Evolutionary conservation across 2,329 filamentous ascomycete genomes (phyloP).

Genomic region (Colletotrichum graminicola): DNA sequence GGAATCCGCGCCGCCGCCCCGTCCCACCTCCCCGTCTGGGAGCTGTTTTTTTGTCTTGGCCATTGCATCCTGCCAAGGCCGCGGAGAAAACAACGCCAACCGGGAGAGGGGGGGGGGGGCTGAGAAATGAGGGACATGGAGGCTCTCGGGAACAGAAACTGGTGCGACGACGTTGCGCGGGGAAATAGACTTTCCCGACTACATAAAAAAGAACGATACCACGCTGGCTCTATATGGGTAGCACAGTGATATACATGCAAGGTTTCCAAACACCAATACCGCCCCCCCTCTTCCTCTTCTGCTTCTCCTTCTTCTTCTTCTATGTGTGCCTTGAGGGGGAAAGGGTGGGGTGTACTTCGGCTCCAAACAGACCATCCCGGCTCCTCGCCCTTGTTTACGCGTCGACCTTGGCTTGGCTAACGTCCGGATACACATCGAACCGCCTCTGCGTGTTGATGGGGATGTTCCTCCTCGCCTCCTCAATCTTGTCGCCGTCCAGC

Average conservation of each 20-base stretch:
- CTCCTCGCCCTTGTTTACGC: neutral
- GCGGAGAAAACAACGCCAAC: neutral
- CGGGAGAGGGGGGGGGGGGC: too few relatives aligned
- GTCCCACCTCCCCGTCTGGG: too few relatives aligned
- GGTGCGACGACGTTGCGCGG: neutral
- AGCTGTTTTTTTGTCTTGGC: neutral
- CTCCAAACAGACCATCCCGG: neutral
- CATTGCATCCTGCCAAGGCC: neutral
- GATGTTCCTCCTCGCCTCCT: conserved; percentile 83
- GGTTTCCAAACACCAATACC: neutral
- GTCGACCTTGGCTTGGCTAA: conserved; percentile 71
- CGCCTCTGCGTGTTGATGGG: conserved; percentile 86
- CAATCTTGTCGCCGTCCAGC: conserved; percentile 75
- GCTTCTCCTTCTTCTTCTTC: neutral
- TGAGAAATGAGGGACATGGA: neutral
- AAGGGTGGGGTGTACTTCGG: neutral
- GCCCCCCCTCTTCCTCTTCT: too few relatives aligned
- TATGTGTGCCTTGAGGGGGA: neutral
- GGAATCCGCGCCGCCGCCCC: neutral
- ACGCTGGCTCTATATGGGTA: neutral
- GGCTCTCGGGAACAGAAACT: neutral
- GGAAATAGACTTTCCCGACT: neutral
- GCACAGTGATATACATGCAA: neutral
- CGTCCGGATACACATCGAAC: conserved; percentile 96
- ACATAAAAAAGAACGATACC: neutral